Evolutionary conservation across 2,329 filamentous ascomycete species (phyloP), one percentile per base, ranked within the genome.

Genomic region (Phoma sp.): DNA sequence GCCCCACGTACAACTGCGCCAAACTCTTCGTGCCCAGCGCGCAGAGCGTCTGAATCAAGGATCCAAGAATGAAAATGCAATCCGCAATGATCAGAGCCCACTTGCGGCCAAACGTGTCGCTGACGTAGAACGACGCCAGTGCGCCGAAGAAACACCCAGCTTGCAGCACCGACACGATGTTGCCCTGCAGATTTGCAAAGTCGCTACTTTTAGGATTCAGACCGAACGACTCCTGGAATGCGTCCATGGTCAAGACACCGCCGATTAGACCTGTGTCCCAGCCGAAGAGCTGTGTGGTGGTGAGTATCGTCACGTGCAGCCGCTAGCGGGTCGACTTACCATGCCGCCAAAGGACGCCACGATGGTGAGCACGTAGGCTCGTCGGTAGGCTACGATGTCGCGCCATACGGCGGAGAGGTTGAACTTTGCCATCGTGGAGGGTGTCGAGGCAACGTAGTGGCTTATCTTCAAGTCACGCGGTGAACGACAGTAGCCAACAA

Each of bases 141-240:
- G 77, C 77, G n/a, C 77, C 77, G 48, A 79, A 77, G 59, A 79
- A 79, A 55, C 77, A 79, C 15, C 77, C 77, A 1, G 75, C 76
- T 55, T 79, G 77, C 2, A 79, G 69, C 0, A 78, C 76, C 6
- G 76, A 77, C 0, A 78, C 77, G 35, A 79, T 78, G 57, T 78
- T 79, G 19, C 77, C 77, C 40, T 77, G 75, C 4, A 79, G 61
- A 31, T 75, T 76, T 47, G 71, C 71, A 52, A 76, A 78, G 36
- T 71, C 57, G 1, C 58, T 36, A 33, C 71, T 70, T 0, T 71
- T 43, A 9, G 58, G 56, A 54, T 78, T 59, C 6, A 79, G 70
- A 12, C 65, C 67, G 63, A 79, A 79, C 1, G 71, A 76, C 53
- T 78, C 70, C 46, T 77, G 74, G 61, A 78, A 79, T 2, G 74